phyloP scores from a whole-genome alignment of 2,329 filamentous ascomycete genomes.

The Venturia carpophila region DNA sequence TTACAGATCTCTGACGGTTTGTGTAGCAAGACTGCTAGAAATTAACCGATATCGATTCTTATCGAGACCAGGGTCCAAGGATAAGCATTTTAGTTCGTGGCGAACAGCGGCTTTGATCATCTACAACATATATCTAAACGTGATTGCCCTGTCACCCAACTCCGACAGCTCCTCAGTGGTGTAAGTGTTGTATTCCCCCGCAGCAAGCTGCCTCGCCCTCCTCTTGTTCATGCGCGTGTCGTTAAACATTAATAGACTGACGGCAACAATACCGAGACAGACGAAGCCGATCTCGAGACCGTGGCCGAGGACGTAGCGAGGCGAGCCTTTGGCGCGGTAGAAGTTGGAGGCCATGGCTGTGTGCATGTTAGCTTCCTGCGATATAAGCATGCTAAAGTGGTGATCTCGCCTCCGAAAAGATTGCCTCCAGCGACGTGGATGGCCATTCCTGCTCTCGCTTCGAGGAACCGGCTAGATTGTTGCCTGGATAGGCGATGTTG shows the following conservation, averaged over 20 bases:
- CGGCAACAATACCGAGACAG: slow-evolving; percentile 38
- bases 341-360: slow-evolving; percentile 64
- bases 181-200: slow-evolving; percentile 33
- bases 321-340: slow-evolving; percentile 48
- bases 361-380: background rate
- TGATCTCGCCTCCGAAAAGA: slow-evolving; percentile 18
- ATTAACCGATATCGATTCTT: no score
- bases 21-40: no score
- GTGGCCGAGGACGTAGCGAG: slow-evolving; percentile 45
- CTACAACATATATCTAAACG: slow-evolving; percentile 54
- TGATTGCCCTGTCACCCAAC: slow-evolving; percentile 53
- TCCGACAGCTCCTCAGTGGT: slow-evolving; percentile 48
- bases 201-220: slow-evolving; percentile 35
- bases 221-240: slow-evolving; percentile 55
- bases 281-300: slow-evolving; percentile 45
- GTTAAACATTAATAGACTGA: slow-evolving; percentile 38
- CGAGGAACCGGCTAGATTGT: slow-evolving; percentile 47
- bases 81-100: no score
- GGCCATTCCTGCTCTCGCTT: slow-evolving; percentile 43
- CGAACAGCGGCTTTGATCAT: background rate
- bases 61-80: no score
- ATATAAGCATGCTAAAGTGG: background rate
- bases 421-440: slow-evolving; percentile 46
- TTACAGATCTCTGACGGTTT: no score
- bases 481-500: slow-evolving; percentile 41